These are phyloP conservation scores for Aspergillus thermomutatus DNA, from an alignment of 2,329 filamentous ascomycete species.

Conservation along the genomic window DNA sequence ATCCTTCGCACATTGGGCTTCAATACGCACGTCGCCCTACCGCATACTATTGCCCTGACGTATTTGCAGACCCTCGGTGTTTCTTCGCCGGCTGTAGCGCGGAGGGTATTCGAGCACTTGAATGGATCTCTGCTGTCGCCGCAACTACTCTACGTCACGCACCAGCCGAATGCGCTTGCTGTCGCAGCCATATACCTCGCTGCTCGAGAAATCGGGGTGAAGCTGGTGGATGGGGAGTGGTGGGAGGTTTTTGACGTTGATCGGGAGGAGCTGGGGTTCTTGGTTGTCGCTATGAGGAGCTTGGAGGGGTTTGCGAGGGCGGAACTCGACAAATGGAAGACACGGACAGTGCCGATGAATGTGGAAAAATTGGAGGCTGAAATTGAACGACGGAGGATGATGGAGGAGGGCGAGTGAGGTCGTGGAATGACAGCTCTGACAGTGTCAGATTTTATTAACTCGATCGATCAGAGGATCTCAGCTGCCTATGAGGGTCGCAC, in stretches of 20 bases:
- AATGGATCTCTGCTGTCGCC: slow-evolving; percentile 83
- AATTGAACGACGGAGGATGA: slow-evolving; percentile 51
- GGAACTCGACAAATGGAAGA: slow-evolving; percentile 57
- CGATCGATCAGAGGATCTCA: background rate
- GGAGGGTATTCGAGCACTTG: slow-evolving; percentile 70
- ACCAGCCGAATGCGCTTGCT: slow-evolving; percentile 81
- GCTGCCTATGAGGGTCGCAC: background rate
- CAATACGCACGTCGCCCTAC: slow-evolving; percentile 78
- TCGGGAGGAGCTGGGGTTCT: slow-evolving; percentile 86
- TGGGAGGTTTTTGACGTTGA: slow-evolving; percentile 99
- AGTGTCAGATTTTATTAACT: background rate
- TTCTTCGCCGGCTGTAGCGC: slow-evolving; percentile 56
- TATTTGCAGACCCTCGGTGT: slow-evolving; percentile 88
- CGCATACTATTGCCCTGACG: slow-evolving; percentile 81
- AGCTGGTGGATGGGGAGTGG: slow-evolving; percentile 82
- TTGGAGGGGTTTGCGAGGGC: slow-evolving; percentile 65
- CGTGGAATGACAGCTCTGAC: background rate
- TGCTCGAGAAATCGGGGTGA: slow-evolving; percentile 69
- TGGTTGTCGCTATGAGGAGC: slow-evolving; percentile 82
- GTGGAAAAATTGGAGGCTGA: slow-evolving; percentile 58
- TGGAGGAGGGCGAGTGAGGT: slow-evolving; percentile 39
- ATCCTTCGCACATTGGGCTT: slow-evolving; percentile 76
- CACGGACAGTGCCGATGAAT: slow-evolving; percentile 55
- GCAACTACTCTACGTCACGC: slow-evolving; percentile 85
- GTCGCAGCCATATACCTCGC: slow-evolving; percentile 90